Evolutionary conservation across 495 filamentous ascomycete genomes (phyloP), one percentile per base, ranked within the genome.

Genomic region (Talaromyces stipitatus): DNA sequence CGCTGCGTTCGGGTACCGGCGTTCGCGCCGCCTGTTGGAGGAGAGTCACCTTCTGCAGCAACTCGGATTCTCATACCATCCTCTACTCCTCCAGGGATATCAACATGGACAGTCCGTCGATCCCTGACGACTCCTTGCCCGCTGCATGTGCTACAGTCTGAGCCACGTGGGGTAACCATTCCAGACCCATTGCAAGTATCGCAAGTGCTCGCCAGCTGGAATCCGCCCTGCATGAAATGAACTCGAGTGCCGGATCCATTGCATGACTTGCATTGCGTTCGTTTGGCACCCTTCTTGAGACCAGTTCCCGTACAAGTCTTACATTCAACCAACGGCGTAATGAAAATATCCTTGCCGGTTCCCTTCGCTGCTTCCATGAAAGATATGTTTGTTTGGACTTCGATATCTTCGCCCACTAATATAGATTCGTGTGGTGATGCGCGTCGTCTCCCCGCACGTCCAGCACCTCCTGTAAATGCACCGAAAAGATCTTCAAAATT

Each of bases 331-430:
- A 94, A 67, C 9, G 94, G 91, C 7, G 84, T 85, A 59, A 95
- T 87, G 57, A 72, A 78, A 36, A 98, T 89, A 20, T 88, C 83
- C 69, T 92, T 89, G 51, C 69, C 82, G 22, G 83, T 83, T 10
- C 94, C 94, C 72, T 92, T 96, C 16, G 94, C 94, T 4, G 94
- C 91, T 60, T 98, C 95, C 87, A 91, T 90, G 69, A 98, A 98
- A 1, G 88, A 89, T 60, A 98, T 88, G 64, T 81, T 90, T 50
- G 87, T 85, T 71, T 96, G 90, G 23, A 96, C 89, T 67, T 97
- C 91, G 62, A 98, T 96, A 70, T 94, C 87, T 50, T 96, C 89
- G 43, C 94, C 94, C 26, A 95, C 84, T 58, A 92, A 61, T 26
- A 92, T 80, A 66, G 91, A 80, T 60, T 89, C 85, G 60, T 85